Base-by-base conservation (phyloP, 352 stramenopile species). In the Globisporangium yorkense region DNA sequence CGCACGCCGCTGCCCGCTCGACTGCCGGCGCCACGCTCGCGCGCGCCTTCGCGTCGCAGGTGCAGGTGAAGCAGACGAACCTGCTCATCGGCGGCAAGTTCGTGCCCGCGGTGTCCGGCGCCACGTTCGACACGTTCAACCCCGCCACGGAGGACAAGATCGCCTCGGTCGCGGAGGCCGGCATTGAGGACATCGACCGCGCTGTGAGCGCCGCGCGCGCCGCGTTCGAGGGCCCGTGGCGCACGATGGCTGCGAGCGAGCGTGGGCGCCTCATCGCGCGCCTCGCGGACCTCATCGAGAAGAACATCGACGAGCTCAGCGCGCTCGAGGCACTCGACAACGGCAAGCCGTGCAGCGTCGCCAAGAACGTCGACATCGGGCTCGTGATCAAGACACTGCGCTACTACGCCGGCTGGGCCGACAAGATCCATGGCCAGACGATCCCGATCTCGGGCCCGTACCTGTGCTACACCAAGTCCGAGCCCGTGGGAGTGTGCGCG, bases 311-410 rank as follows among this genome's bases (percentile, higher is more conserved):
- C 58, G 83, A 92, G 60, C 57, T 95, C 0, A 66, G 66, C 5
- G 63, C 66, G 29, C 80, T 98, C 1, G 96, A 98, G 70, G 96
- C 93, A 20, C 60, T 97, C 13, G 96, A 99, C 78, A 95, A 87
- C 58, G 96, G 96, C 39, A 99, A 99, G 65, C 91, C 96, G 6
- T 66, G 86, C 20, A 29, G 71, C 15, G 89, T 98, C 62, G 87
- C 89, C 3, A 68, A 74, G 29, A 77, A 67, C 20, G 90, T 96
- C 69, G 75, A 98, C 33, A 52, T 79, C 2, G 92, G 93, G 52
- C 54, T 77, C 15, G 89, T 74, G 13, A 59, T 75, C 33, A 84
- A 77, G 46, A 98, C 92, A 49, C 50, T 98, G n/a, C 87, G 97
- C 51, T 98, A 92, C 66, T 98, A 97, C 71, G 88, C 94, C 0